These are phyloP conservation scores for Diaporthe capsici DNA, from an alignment of 2,329 filamentous ascomycete genomes.

Conservation along the genomic window DNA sequence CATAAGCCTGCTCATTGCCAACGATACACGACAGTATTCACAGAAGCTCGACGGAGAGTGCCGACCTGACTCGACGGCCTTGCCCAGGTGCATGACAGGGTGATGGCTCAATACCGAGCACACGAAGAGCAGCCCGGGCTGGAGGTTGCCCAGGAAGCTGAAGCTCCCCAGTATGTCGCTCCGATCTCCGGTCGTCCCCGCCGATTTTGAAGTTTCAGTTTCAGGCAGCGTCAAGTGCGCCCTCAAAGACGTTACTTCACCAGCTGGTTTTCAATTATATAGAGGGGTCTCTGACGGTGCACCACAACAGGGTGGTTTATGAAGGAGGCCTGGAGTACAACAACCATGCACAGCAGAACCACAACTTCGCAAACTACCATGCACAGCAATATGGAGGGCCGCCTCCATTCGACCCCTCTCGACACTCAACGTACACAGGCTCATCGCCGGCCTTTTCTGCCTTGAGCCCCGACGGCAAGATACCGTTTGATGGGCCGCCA, in stretches of 20 bases:
- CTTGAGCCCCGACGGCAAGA: slow-evolving; percentile 19
- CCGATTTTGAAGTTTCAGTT: neutral
- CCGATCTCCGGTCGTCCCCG: neutral
- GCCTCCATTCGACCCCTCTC: neutral
- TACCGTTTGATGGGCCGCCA: neutral
- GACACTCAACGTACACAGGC: neutral
- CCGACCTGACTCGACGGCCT: neutral
- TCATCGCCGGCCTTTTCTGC: neutral
- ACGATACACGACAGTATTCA: neutral
- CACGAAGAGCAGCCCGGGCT: slow-evolving; percentile 29
- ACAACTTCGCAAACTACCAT: neutral
- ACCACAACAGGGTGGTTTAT: neutral
- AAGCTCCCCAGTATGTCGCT: slow-evolving; percentile 17
- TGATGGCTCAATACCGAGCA: neutral
- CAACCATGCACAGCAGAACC: neutral
- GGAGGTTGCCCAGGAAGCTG: slow-evolving; percentile 12
- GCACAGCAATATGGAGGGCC: neutral
- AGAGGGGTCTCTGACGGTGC: neutral
- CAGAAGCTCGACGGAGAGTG: neutral
- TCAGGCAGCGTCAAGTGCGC: neutral
- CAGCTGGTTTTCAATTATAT: neutral
- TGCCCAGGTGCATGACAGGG: neutral
- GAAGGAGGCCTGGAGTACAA: slow-evolving; percentile 8
- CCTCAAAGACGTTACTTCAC: neutral
- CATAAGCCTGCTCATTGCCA: neutral